Conservation (phyloP, 257 asterid genomes). For the Przewalskia tangutica region DNA sequence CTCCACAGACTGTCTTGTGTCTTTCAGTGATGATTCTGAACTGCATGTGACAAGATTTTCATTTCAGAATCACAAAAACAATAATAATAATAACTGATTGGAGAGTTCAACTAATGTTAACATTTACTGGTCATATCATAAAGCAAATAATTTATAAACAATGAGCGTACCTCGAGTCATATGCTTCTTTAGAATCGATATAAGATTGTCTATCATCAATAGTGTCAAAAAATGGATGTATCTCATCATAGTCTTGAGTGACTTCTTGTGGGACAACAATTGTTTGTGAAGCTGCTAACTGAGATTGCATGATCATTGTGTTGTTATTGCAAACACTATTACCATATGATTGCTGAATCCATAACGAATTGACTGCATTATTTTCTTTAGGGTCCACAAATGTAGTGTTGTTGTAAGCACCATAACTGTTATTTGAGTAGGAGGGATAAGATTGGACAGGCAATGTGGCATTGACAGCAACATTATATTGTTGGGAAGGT, state of each 20-base stretch:
- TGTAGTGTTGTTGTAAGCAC: conserved; percentile 11
- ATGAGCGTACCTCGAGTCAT: conserved; percentile 49
- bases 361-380: conserved; percentile 25
- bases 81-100: not conserved
- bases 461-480: conserved; percentile 9
- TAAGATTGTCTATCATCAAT: conserved; percentile 67
- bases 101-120: not conserved
- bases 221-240: conserved; percentile 53
- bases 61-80: not conserved
- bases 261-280: conserved; percentile 27
- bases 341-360: conserved; percentile 38
- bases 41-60: conserved; percentile 24
- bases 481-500: conserved; percentile 16
- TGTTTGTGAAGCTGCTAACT: conserved; percentile 29
- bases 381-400: conserved; percentile 42
- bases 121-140: not conserved
- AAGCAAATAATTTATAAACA: not conserved
- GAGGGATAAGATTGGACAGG: conserved; percentile 19
- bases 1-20: conserved; percentile 49
- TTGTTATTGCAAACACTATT: conserved; percentile 26
- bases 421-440: conserved; percentile 19
- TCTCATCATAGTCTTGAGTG: conserved; percentile 45
- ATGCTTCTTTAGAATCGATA: conserved; percentile 52
- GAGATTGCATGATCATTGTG: conserved; percentile 29
- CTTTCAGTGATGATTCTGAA: conserved; percentile 63